Conservation (phyloP, 1,139 yeast species). For the Kurtzmaniella quercitrusa region DNA sequence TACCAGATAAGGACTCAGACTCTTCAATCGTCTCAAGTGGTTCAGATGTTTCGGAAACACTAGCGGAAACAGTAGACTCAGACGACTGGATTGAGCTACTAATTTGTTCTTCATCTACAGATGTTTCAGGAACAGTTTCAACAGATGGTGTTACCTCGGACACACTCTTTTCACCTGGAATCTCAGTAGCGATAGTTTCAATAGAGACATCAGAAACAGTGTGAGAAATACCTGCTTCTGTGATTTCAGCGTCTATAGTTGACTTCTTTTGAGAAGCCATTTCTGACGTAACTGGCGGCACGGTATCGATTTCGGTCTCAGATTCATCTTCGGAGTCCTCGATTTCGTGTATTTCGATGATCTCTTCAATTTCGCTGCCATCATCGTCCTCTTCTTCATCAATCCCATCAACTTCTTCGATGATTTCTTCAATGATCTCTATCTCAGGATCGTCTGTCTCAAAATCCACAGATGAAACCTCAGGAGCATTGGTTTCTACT, state of each 20-base stretch:
- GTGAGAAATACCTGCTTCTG: too few species aligned
- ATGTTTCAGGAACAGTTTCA: too few species aligned
- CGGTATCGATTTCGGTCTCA: neutral
- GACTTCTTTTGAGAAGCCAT: too few species aligned
- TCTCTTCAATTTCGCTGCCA: conserved; percentile 2
- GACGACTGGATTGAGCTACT: too few species aligned
- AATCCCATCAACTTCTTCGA: neutral
- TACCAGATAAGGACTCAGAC: too few species aligned
- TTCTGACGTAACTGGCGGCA: neutral
- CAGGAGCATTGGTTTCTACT: neutral
- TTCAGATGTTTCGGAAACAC: too few species aligned
- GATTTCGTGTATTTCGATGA: conserved; percentile 2
- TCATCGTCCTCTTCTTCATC: conserved; percentile 1
- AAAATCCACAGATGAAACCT: neutral
- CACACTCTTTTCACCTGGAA: too few species aligned
- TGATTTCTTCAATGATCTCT: neutral
- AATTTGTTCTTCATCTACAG: too few species aligned
- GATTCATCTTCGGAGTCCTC: conserved; percentile 3
- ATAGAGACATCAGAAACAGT: neutral
- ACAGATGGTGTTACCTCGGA: too few species aligned
- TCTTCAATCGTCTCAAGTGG: too few species aligned
- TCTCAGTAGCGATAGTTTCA: neutral
- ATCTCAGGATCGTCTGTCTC: neutral
- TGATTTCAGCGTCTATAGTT: too few species aligned
- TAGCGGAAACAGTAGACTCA: too few species aligned